Conservation (phyloP, 805 yeast genomes). For the Pichia scutulata region DNA sequence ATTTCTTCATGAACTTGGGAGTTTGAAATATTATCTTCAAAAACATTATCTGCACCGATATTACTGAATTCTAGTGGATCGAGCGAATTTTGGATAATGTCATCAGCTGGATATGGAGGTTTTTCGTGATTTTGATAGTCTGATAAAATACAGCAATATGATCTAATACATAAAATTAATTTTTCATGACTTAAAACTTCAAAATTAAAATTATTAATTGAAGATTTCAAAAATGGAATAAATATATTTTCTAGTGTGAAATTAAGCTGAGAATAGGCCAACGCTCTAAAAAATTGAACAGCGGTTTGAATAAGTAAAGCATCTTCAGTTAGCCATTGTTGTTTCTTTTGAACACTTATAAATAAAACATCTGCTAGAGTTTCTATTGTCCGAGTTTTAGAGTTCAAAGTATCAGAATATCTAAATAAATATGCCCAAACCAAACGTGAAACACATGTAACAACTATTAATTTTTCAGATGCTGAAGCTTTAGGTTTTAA, state of each 20-base stretch:
- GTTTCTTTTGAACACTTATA: constrained; percentile 45
- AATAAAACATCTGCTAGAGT: constrained; percentile 50
- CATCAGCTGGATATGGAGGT: constrained; percentile 70
- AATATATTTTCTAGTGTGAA: constrained; percentile 73
- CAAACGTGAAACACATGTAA: constrained; percentile 63
- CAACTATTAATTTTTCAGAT: constrained; percentile 44
- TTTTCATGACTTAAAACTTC: constrained; percentile 68
- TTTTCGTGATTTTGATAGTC: constrained; percentile 49
- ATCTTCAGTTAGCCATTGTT: constrained; percentile 71
- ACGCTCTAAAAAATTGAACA: constrained; percentile 65
- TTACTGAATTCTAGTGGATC: constrained; percentile 30
- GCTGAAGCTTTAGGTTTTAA: constrained; percentile 54
- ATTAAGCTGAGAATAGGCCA: constrained; percentile 73
- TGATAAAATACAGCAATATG: constrained; percentile 64
- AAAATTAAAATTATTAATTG: constrained; percentile 48
- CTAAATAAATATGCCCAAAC: constrained; percentile 88
- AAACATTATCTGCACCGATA: constrained; percentile 30
- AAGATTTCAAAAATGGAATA: constrained; percentile 55
- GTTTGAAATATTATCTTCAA: constrained; percentile 38
- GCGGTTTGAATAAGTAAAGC: constrained; percentile 53
- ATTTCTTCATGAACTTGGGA: constrained; percentile 63
- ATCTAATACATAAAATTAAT: constrained; percentile 56
- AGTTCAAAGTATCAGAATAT: constrained; percentile 81
- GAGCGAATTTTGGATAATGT: constrained; percentile 29
- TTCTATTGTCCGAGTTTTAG: constrained; percentile 75